Percentiles rank a stretch among this genome's conserved stretches.
Conservation (phyloP, 805 yeast species). For the Zygotorulaspora danielsina region DNA sequence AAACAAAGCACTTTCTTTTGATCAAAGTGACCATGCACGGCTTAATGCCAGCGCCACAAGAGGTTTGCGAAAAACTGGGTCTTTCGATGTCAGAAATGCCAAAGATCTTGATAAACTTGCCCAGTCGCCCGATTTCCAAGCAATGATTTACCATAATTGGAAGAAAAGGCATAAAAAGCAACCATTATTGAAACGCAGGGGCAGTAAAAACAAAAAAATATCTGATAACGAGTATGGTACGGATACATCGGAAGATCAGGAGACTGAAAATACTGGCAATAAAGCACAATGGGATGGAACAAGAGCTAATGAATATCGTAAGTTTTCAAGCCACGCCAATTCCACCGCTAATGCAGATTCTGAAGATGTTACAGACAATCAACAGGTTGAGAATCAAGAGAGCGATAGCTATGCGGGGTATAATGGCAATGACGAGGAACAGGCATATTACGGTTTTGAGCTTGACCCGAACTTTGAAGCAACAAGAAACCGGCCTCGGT, state of each 20-base stretch:
- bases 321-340: constrained; percentile 4
- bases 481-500: constrained; percentile 13
- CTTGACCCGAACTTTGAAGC: constrained; percentile 21
- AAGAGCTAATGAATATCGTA: background rate
- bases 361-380: constrained; percentile 1
- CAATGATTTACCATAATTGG: constrained; percentile 36
- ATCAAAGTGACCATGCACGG: constrained; percentile 35
- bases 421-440: constrained; percentile 29
- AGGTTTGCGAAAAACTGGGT: constrained; percentile 44
- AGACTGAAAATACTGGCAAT: constrained; percentile 12
- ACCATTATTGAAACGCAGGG: constrained; percentile 4
- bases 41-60: constrained; percentile 39
- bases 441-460: constrained; percentile 33
- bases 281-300: constrained; percentile 1
- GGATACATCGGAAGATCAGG: constrained; percentile 12
- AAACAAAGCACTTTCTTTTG: constrained; percentile 33
- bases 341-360: background rate
- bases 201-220: constrained; percentile 15
- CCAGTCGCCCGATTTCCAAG: constrained; percentile 49
- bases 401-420: constrained; percentile 15
- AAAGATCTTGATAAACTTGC: constrained; percentile 22
- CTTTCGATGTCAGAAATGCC: constrained; percentile 40
- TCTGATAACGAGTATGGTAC: constrained; percentile 23
- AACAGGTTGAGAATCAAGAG: constrained; percentile 12
- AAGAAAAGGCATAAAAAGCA: constrained; percentile 26